Evolutionary conservation across 2,329 filamentous ascomycete genomes (phyloP), one percentile per base, ranked within the genome.

Genomic region (Neonectria ditissima): DNA sequence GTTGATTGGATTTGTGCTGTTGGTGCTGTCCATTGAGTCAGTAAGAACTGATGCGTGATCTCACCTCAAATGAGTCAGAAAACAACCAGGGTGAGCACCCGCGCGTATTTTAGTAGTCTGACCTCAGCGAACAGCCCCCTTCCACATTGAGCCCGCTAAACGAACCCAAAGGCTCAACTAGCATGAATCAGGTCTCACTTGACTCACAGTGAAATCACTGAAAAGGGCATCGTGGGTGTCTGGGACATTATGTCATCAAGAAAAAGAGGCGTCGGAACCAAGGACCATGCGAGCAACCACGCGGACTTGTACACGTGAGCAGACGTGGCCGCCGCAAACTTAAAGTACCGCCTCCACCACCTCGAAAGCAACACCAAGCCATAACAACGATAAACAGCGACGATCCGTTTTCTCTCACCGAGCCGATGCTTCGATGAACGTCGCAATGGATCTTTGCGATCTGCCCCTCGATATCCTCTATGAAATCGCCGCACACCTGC

Each of bases 391-490:
- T 7, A 14, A n/a, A 37, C 14, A 37, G 6, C 13, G 34, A 37
- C 34, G 34, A 37, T 37, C 34, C 6, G 11, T 18, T 11, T 13
- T 20, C 37, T 20, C 4, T 18, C n/a, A 20, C 16, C 37, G 18
- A 39, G 37, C 34, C 9, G 37, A 41, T 9, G 37, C 20, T 41
- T 11, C 37, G 37, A 41, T 18, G n/a, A 41, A 3, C 37, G 10
- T 11, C 37, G n/a, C n/a, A 26, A 62, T 62, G 59, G 43, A 55
- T 45, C 30, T 22, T 20, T 56, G 26, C 30, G 10, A 51, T 18
- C 45, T 62, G 14, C 53, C 59, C 9, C 20, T 57, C 16, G 55
- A 65, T 14, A n/a, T 66, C 11, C 39, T 60, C 32, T 45, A 52
- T 16, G 55, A 56, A 34, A 60, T 64, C 34, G 43, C 60, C 11